Evolutionary conservation across 1,284 basidiomycete species (phyloP), one percentile per base, ranked within the genome.

Genomic region (Kwoniella shivajii): DNA sequence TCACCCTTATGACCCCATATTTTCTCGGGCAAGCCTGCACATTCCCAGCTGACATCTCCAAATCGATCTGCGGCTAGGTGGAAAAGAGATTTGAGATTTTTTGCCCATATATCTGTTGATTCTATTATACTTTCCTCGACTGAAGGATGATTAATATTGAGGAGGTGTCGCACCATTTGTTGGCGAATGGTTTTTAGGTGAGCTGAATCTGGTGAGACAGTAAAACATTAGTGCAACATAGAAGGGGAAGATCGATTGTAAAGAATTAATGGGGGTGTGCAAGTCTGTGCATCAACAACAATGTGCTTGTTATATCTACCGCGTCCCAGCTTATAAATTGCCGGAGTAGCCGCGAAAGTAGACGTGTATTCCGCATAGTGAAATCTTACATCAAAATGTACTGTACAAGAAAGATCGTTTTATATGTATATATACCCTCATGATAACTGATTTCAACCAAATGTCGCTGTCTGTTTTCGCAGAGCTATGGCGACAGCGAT

Each of bases 31-130:
- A 13, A 20, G 33, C 82, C 82, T 26, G 85, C 83, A 44, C 76
- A 78, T 74, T 90, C 86, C 92, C 92, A 96, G 16, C 89, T 86
- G 50, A 97, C 90, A 80, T 96, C 93, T n/a, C 89, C 88, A 72
- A 92, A 95, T 54, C 89, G 82, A 58, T 91, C 87, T 74, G 88
- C 88, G 24, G 92, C 87, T 57, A 87, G 81, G 60, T 83, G 82
- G 75, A 91, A 92, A 36, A 96, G 83, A 2, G 80, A 72, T 61
- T 85, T 82, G 11, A 96, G 83, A 78, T 95, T 87, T 31, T 79
- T 75, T 67, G 90, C 87, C 91, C 92, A 95, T n/a, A 65, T 63
- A 7, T 75, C 65, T 4, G 65, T 72, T 7, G 74, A 76, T 22
- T 64, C 47, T 7, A 52, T 45, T 4, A 78, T 67, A 5, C 69